A percentile compares a stretch with the other conserved stretches of the same genome.
phyloP scores from a whole-genome alignment of 345 rosid species.

The Sisymbrium altissimum region DNA sequence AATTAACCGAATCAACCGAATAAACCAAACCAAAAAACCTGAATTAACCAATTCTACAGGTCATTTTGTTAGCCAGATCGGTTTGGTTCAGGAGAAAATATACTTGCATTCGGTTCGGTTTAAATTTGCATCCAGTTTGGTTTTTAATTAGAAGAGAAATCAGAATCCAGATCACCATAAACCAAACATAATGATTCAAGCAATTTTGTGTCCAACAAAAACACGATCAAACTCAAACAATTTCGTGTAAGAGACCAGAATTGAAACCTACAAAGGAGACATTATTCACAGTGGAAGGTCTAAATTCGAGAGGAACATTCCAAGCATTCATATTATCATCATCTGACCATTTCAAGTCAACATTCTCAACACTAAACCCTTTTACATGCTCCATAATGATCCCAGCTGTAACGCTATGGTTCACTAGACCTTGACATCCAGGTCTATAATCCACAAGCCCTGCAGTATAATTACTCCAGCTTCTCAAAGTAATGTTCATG shows the following conservation, averaged over 20 bases:
- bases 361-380: constrained; percentile 71
- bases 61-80: too few species aligned
- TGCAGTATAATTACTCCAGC: constrained; percentile 63
- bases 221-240: constrained; percentile 14
- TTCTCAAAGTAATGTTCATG: constrained; percentile 54
- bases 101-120: too few species aligned
- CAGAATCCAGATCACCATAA: not conserved
- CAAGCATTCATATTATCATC: constrained; percentile 35
- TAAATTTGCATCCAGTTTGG: too few species aligned
- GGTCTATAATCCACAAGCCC: constrained; percentile 87
- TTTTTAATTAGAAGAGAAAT: not conserved
- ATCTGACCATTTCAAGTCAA: constrained; percentile 65
- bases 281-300: constrained; percentile 70
- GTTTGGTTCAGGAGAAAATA: too few species aligned
- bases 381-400: constrained; percentile 84
- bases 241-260: constrained; percentile 42
- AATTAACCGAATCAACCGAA: too few species aligned
- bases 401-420: constrained; percentile 62
- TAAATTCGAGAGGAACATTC: constrained; percentile 82
- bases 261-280: constrained; percentile 64
- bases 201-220: constrained; percentile 1
- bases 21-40: too few species aligned
- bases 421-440: constrained; percentile 79
- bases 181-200: not conserved
- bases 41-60: too few species aligned